A percentile compares a stretch with the other conserved stretches of the same genome.
phyloP scores from a whole-genome alignment of 108 stramenopile genomes.

The Nannochloropsis gaditana region DNA sequence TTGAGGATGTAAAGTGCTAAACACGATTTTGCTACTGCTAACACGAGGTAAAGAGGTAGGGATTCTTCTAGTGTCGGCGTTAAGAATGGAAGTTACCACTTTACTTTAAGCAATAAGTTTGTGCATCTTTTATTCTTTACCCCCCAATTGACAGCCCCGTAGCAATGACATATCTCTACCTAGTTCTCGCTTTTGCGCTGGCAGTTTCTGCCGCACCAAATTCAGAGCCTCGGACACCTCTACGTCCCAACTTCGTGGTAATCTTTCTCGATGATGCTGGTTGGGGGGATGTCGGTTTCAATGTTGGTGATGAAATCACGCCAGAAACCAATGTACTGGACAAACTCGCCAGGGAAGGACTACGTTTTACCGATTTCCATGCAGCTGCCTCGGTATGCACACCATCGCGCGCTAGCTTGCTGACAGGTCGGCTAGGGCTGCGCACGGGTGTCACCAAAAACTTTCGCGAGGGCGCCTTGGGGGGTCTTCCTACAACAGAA shows the following conservation, averaged over 20 bases:
- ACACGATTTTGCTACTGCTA: too few relatives aligned
- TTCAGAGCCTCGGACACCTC: too few relatives aligned
- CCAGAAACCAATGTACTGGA: slow-evolving; percentile 3
- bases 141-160: too few relatives aligned
- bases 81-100: too few relatives aligned
- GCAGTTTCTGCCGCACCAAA: too few relatives aligned
- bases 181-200: too few relatives aligned
- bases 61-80: too few relatives aligned
- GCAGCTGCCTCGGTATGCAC: slow-evolving; percentile 20
- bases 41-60: too few relatives aligned
- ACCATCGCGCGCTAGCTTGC: slow-evolving; percentile 1
- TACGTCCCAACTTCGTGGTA: background rate
- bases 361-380: slow-evolving; percentile 20
- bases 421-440: slow-evolving; percentile 13
- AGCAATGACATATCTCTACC: too few relatives aligned
- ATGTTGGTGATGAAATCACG: background rate
- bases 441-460: slow-evolving; percentile 7
- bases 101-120: too few relatives aligned
- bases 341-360: background rate
- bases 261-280: background rate
- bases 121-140: too few relatives aligned
- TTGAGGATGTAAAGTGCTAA: too few relatives aligned
- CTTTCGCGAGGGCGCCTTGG: slow-evolving; percentile 6
- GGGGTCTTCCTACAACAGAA: background rate
- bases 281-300: slow-evolving; percentile 5